A percentile compares a stretch with the other conserved stretches of the same genome.
Evolutionary conservation across 805 yeast genomes (phyloP).

Genomic region (Wickerhamiella qilinensis): DNA sequence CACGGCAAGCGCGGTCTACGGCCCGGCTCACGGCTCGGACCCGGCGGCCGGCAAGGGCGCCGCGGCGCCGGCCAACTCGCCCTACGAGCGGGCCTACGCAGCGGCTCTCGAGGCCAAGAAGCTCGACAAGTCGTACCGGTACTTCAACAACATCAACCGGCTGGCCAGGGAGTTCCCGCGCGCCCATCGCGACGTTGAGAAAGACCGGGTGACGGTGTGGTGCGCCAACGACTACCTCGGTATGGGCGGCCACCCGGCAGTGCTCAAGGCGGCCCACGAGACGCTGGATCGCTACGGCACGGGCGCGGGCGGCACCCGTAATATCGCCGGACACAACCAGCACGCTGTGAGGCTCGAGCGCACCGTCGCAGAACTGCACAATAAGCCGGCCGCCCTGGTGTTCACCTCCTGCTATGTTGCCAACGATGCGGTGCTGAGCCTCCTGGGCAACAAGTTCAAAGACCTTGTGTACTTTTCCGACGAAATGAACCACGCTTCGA

Average conservation of each 20-base stretch:
- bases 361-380: constrained; percentile 77
- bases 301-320: constrained; percentile 98
- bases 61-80: neutral
- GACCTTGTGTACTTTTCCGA: constrained; percentile 86
- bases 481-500: constrained; percentile 89
- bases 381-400: constrained; percentile 87
- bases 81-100: constrained; percentile 49
- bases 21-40: too few relatives aligned
- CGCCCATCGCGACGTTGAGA: constrained; percentile 67
- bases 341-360: constrained; percentile 81
- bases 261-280: constrained; percentile 57
- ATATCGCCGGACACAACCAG: constrained; percentile 92
- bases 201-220: constrained; percentile 93
- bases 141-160: constrained; percentile 92
- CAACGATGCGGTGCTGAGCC: constrained; percentile 83
- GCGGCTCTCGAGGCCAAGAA: constrained; percentile 59
- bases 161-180: constrained; percentile 84
- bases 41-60: too few relatives aligned
- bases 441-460: constrained; percentile 80
- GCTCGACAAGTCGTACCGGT: constrained; percentile 82
- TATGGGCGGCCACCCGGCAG: constrained; percentile 69
- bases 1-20: too few relatives aligned
- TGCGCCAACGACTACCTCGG: constrained; percentile 97
- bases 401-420: constrained; percentile 94
- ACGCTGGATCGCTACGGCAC: constrained; percentile 85